These are phyloP conservation scores for Candida silvicultrix DNA, from an alignment of 805 yeast genomes.

Conservation along the genomic window DNA sequence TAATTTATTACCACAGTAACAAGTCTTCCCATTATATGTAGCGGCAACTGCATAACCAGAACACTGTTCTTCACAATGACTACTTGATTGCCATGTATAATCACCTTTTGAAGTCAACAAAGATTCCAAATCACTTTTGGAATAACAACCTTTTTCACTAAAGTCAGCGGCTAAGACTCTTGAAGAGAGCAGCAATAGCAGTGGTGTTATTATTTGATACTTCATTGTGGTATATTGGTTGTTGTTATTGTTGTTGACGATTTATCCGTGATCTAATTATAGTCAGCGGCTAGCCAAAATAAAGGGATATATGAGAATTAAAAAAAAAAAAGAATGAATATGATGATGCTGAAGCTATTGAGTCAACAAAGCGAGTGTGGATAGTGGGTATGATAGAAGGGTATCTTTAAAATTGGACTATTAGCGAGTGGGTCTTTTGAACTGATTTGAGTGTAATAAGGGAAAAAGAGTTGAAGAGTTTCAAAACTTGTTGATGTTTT, in stretches of 20 bases:
- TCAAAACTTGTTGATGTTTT: neutral
- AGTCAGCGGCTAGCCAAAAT: too few relatives aligned
- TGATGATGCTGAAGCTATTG: too few relatives aligned
- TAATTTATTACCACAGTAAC: slow-evolving; percentile 60
- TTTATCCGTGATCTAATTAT: too few relatives aligned
- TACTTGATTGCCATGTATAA: slow-evolving; percentile 52
- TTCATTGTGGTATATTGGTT: neutral
- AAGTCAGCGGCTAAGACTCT: neutral
- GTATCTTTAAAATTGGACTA: too few relatives aligned
- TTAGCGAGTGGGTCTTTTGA: too few relatives aligned
- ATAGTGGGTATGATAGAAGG: too few relatives aligned
- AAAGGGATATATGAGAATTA: too few relatives aligned
- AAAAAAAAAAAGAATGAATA: too few relatives aligned
- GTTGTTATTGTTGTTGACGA: neutral
- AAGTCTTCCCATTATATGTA: slow-evolving; percentile 42
- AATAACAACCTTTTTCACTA: slow-evolving; percentile 29
- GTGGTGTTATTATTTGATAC: neutral
- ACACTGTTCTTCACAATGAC: slow-evolving; percentile 51
- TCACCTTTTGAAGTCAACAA: slow-evolving; percentile 34
- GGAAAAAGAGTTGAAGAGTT: too few relatives aligned
- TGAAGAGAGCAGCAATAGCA: slow-evolving; percentile 2
- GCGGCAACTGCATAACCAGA: slow-evolving; percentile 41
- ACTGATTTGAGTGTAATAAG: too few relatives aligned
- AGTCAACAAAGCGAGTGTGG: too few relatives aligned
- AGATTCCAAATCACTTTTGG: slow-evolving; percentile 18